Evolutionary conservation across 1,284 basidiomycete species (phyloP), one percentile per base, ranked within the genome.

Genomic region (Microbotryum saponariae): DNA sequence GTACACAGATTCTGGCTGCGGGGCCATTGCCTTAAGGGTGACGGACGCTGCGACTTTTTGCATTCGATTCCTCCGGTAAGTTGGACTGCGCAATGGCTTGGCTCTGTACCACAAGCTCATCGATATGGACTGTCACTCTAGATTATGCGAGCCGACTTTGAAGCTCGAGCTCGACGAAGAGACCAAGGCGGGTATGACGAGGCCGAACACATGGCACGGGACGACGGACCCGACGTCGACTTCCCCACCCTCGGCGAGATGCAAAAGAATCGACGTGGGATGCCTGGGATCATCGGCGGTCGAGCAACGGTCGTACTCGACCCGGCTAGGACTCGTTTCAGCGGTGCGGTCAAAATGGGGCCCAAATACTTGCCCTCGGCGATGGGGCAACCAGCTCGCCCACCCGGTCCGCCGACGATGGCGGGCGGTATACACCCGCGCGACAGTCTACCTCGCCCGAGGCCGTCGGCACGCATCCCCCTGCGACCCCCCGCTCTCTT

Each of bases 1-100:
- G 61, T 59, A 42, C 89, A 91, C 76, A 88, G 94, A 42, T 98
- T 97, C 79, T 99, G 94, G 94, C 82, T 99, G 48, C 83, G 92
- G 55, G 94, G 94, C 5, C 92, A 91, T 60, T 97, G 92, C 73
- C 89, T 91, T 51, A 97, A 97, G 76, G 87, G 91, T 56, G 91
- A 94, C 62, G 84, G 82, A 67, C 53, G 62, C 6, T 64, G 68
- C 60, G 71, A 72, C 27, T 69, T 69, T 46, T 44, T 72, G 27
- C 68, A 71, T 20, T 66, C 58, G 18, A 59, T 67, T 42, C 48
- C 60, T 54, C 57, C 53, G 2, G 59, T 60, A 20, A 27, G 58
- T 60, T 21, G 45, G 56, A 31, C 47, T 27, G 37, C 12, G 16
- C 37, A 18, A 42, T 42, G 10, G 14, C 14, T 42, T 18, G 12